Evolutionary conservation across 139 green algal species (phyloP).

Genomic region (Coelastrella sp.): DNA sequence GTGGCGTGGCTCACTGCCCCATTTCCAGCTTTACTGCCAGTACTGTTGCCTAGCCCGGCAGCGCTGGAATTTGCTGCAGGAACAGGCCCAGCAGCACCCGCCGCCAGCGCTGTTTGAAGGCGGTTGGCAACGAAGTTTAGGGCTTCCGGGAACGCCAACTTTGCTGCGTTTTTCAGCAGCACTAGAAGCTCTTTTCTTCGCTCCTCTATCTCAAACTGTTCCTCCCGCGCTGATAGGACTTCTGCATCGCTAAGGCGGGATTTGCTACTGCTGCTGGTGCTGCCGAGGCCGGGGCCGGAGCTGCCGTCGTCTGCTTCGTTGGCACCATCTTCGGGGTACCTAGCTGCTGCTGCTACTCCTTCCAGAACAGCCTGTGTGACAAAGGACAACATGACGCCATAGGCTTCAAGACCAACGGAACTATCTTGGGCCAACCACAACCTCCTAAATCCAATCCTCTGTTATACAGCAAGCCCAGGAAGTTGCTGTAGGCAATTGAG

Average conservation of each 20-base stretch:
- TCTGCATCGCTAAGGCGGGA: slow-evolving; percentile 40
- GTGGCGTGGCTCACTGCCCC: background rate
- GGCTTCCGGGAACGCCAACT: slow-evolving; percentile 64
- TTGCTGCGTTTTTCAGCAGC: slow-evolving; percentile 85
- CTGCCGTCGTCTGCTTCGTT: slow-evolving; percentile 1
- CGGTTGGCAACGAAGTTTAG: slow-evolving; percentile 67
- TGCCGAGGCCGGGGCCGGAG: background rate
- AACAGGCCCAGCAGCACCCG: too few species aligned
- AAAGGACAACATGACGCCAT: background rate
- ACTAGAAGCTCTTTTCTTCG: slow-evolving; percentile 85
- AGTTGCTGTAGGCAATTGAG: too few species aligned
- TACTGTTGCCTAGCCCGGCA: background rate
- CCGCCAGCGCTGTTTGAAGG: slow-evolving; percentile 57
- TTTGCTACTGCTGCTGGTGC: slow-evolving; percentile 3
- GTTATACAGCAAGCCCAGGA: too few species aligned
- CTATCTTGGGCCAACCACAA: too few species aligned
- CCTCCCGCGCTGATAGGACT: slow-evolving; percentile 71
- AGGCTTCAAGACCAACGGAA: too few species aligned
- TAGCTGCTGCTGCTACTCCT: slow-evolving; percentile 60
- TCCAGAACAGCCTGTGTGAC: slow-evolving; percentile 74
- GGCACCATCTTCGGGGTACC: slow-evolving; percentile 58
- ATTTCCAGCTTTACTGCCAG: slow-evolving; percentile 21
- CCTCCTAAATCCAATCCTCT: too few species aligned
- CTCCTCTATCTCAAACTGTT: slow-evolving; percentile 72
- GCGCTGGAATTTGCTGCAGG: too few species aligned